These are phyloP conservation scores for Magnusiomyces tetraspermus DNA, from an alignment of 1,139 yeast genomes.

Conservation along the genomic window DNA sequence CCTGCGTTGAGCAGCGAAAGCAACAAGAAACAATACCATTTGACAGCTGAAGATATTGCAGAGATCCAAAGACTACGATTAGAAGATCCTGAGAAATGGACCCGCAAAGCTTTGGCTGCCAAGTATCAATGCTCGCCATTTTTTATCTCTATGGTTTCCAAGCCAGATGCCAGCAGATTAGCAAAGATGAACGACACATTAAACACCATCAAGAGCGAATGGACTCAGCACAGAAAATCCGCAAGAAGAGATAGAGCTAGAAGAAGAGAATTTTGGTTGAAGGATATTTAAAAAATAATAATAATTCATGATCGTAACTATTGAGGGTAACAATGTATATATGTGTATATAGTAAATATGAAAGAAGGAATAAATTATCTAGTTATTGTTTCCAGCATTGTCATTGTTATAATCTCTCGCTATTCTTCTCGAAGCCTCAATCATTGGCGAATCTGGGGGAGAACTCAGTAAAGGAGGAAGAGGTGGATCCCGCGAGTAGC, in stretches of 20 bases:
- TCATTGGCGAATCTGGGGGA: too few species aligned
- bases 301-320: neutral
- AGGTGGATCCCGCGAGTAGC: too few species aligned
- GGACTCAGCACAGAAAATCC: conserved; percentile 40
- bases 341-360: neutral
- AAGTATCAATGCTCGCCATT: conserved; percentile 50
- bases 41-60: conserved; percentile 50
- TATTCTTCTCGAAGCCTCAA: too few species aligned
- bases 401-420: too few species aligned
- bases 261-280: conserved; percentile 53
- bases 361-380: neutral
- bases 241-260: conserved; percentile 48
- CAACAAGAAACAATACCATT: conserved; percentile 45
- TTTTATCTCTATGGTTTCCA: conserved; percentile 46
- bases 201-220: conserved; percentile 36
- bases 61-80: conserved; percentile 56
- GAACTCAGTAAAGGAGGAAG: too few species aligned
- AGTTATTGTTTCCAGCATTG: too few species aligned
- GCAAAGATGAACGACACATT: conserved; percentile 40
- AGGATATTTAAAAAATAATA: conserved; percentile 41
- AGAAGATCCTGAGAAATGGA: conserved; percentile 54
- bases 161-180: conserved; percentile 34
- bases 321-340: neutral
- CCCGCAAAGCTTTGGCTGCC: conserved; percentile 57
- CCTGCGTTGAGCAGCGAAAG: conserved; percentile 30